These are phyloP conservation scores for Plantago coronopus DNA, from an alignment of 305 asterid genomes.

Conservation along the genomic window DNA sequence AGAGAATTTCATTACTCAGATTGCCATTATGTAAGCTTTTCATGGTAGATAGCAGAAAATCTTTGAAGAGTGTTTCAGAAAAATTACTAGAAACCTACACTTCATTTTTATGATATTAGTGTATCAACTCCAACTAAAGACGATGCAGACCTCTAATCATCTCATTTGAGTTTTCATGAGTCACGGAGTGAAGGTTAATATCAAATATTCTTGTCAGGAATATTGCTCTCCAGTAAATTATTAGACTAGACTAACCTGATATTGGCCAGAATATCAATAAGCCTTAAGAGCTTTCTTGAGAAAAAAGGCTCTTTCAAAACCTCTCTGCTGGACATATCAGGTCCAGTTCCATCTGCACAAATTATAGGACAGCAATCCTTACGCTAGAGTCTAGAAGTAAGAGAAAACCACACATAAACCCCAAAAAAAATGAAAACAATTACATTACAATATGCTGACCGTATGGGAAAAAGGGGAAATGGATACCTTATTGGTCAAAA, in stretches of 20 bases:
- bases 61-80: too few species aligned
- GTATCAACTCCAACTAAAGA: too few species aligned
- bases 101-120: too few species aligned
- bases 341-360: conserved; percentile 54
- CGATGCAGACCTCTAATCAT: too few species aligned
- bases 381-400: conserved; percentile 1
- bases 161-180: too few species aligned
- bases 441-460: too few species aligned
- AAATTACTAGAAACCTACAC: too few species aligned
- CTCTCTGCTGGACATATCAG: conserved; percentile 58
- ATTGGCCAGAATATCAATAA: conserved; percentile 61
- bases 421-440: conserved; percentile 13
- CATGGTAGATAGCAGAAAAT: too few species aligned
- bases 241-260: conserved; percentile 53
- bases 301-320: conserved; percentile 74
- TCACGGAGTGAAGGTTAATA: background rate
- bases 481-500: too few species aligned
- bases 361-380: conserved; percentile 23
- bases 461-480: too few species aligned
- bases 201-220: conserved; percentile 9
- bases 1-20: too few species aligned
- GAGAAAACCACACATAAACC: conserved; percentile 1
- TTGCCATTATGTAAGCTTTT: too few species aligned
- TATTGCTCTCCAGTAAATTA: conserved; percentile 11
- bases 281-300: conserved; percentile 74